A percentile compares a stretch with the other conserved stretches of the same genome.
Conservation (phyloP, 2,329 filamentous ascomycete genomes). For the Epichloe scottii region DNA sequence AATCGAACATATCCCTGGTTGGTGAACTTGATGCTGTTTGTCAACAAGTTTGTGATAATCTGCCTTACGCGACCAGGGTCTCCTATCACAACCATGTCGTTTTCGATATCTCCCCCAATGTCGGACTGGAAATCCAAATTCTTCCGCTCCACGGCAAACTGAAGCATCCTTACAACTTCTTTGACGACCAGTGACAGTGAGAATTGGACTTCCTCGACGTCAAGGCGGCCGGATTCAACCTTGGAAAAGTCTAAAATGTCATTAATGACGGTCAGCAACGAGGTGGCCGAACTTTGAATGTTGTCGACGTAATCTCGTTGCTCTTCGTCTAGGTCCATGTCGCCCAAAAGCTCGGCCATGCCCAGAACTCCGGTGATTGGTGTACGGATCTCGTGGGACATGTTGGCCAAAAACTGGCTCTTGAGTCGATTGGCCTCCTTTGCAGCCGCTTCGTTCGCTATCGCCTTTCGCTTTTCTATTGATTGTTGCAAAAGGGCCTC, state of each 20-base stretch:
- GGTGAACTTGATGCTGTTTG: slow-evolving; percentile 67
- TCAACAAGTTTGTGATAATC: slow-evolving; percentile 68
- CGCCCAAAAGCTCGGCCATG: slow-evolving; percentile 63
- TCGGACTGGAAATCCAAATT: slow-evolving; percentile 59
- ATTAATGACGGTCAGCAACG: slow-evolving; percentile 76
- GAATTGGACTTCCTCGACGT: slow-evolving; percentile 73
- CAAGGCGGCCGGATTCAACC: slow-evolving; percentile 63
- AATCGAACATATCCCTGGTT: slow-evolving; percentile 56
- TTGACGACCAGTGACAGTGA: slow-evolving; percentile 60
- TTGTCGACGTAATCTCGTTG: slow-evolving; percentile 66
- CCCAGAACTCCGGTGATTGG: slow-evolving; percentile 72
- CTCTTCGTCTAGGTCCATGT: slow-evolving; percentile 55
- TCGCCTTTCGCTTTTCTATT: slow-evolving; percentile 54
- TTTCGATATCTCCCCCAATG: slow-evolving; percentile 48
- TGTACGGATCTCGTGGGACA: slow-evolving; percentile 70
- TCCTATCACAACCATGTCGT: slow-evolving; percentile 68
- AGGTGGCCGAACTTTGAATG: slow-evolving; percentile 68
- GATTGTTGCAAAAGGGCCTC: slow-evolving; percentile 50
- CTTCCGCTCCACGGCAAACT: slow-evolving; percentile 71
- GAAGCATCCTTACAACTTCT: slow-evolving; percentile 78
- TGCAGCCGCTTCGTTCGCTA: slow-evolving; percentile 65
- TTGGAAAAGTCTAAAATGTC: slow-evolving; percentile 88
- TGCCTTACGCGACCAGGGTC: slow-evolving; percentile 76
- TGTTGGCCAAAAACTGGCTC: slow-evolving; percentile 67
- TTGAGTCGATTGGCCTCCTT: slow-evolving; percentile 73